Base-by-base conservation (phyloP, 306 rosid genomes). In the Ormosia emarginata region DNA sequence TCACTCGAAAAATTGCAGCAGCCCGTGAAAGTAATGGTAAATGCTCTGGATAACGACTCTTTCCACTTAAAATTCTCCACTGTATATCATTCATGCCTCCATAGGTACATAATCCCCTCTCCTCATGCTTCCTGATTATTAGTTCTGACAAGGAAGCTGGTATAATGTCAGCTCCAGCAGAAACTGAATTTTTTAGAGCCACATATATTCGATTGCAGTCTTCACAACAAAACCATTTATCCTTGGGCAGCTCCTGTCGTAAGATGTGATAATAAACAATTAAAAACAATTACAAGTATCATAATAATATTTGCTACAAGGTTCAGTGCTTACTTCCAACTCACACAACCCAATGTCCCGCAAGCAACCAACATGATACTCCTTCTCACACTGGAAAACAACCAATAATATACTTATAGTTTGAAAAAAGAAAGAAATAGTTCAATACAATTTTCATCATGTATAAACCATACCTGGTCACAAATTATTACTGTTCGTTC, bases 361-460 rank as follows among this genome's bases (percentile, higher is more conserved):
- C 90, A 96, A 84, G 87, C 99, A 96, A 56, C 98, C 99, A 4
- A 96, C 99, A 67, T 96, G 99, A 68, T 89, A 96, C 91, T 96
- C 99, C 90, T 91, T 96, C 87, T 96, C 99, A 82, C 99, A 96
- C 99, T 96, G 82, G 65, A 82, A 57, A 86, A 68, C 40, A 90
- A 85, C 13, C 43, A 77, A 34, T 2, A 84, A 74, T 43, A 74
- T 43, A 70, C 32, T 84, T 74, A 53, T 39, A 49, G 49, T 49
- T 47, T 55, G 40, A 63, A 50, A 67, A 73, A 58, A 66, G 30
- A 29, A 71, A 77, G 64, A 36, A 63, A 65, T 3, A 65, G 13
- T 62, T 67, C 33, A 47, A 57, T 8, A 29, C 71, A 74, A 44
- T 39, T 37, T 37, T 63, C 59, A 17, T 57, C 78, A 40, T 7